Evolutionary conservation across 441 rosid genomes (phyloP).

Genomic region (Populus hybrid): DNA sequence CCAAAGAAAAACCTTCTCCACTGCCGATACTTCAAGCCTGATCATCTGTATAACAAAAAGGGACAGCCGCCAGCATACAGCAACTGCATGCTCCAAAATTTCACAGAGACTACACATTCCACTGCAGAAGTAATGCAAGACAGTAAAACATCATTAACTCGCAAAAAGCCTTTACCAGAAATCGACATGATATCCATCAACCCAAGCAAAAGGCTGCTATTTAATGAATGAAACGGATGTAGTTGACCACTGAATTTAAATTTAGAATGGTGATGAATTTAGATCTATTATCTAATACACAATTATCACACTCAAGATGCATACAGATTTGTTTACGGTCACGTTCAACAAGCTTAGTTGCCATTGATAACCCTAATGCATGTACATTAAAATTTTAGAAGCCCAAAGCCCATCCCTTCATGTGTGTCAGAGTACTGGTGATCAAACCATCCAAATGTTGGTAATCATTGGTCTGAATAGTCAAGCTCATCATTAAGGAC

Average conservation of each 20-base stretch:
- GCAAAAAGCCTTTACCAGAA: not conserved
- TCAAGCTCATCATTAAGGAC: not conserved
- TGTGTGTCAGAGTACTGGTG: not conserved
- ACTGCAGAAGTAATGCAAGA: constrained; percentile 30
- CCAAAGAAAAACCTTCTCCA: constrained; percentile 19
- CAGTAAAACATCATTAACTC: not conserved
- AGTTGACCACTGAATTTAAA: not conserved
- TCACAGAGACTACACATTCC: constrained; percentile 25
- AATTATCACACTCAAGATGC: not conserved
- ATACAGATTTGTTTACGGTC: not conserved
- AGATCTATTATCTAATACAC: not conserved
- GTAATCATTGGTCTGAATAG: not conserved
- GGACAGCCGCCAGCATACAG: constrained; percentile 35
- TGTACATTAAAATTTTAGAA: not conserved
- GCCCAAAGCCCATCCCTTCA: not conserved
- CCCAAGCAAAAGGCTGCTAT: not conserved
- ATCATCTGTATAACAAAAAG: constrained; percentile 26
- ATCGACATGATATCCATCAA: not conserved
- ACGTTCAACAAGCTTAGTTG: not conserved
- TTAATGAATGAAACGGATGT: not conserved
- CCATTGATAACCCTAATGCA: not conserved
- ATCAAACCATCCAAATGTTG: not conserved
- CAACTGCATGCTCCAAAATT: constrained; percentile 41
- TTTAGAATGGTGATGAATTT: not conserved
- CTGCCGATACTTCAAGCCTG: constrained; percentile 35